phyloP scores from a whole-genome alignment of 2,329 filamentous ascomycete species.

The Fusarium gaditjirri region DNA sequence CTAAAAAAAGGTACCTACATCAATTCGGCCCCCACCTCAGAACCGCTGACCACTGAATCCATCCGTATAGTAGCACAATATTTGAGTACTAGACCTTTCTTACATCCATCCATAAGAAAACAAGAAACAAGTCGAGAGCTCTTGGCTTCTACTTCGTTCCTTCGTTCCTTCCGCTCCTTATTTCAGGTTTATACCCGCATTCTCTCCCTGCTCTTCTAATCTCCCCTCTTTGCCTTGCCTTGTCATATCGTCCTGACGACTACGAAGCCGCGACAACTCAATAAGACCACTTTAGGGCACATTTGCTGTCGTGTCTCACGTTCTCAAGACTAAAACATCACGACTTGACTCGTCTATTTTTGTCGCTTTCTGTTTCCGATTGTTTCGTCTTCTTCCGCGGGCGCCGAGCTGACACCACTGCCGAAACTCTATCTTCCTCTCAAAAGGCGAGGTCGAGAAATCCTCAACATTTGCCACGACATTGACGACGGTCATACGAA shows the following conservation, averaged over 20 bases:
- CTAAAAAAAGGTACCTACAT: slow-evolving; percentile 5
- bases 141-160: slow-evolving; percentile 25
- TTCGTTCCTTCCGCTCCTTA: slow-evolving; percentile 1
- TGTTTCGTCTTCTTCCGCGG: slow-evolving; percentile 9
- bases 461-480: slow-evolving; percentile 14
- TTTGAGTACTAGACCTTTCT: background rate
- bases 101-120: background rate
- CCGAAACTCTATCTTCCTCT: background rate
- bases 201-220: background rate
- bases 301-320: slow-evolving; percentile 16
- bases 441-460: slow-evolving; percentile 5
- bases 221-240: background rate
- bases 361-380: background rate
- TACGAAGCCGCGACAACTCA: background rate
- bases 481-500: background rate
- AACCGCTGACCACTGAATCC: slow-evolving; percentile 3
- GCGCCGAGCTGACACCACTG: background rate
- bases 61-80: background rate
- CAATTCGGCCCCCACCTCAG: slow-evolving; percentile 2
- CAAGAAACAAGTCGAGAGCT: slow-evolving; percentile 26
- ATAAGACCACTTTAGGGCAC: slow-evolving; percentile 4
- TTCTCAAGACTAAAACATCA: slow-evolving; percentile 3
- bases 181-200: background rate
- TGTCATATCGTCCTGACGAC: slow-evolving; percentile 9
- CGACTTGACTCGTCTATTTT: slow-evolving; percentile 11